phyloP scores from a whole-genome alignment of 768 basidiomycete species.

The Lactarius tabidus region DNA sequence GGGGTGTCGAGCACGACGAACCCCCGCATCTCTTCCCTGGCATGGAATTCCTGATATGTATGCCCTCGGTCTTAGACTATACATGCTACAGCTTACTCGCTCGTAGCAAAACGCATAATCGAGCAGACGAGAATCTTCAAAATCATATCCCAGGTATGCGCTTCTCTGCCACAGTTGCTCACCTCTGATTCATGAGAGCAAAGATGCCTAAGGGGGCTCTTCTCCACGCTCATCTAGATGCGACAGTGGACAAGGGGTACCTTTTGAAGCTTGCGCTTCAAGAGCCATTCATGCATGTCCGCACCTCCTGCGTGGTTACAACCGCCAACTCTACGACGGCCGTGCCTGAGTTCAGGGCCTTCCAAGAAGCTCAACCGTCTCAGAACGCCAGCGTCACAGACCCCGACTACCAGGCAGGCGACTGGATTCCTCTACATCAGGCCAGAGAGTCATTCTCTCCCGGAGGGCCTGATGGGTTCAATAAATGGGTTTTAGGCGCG shows the following conservation, averaged over 20 bases:
- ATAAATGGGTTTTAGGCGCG: constrained; percentile 55
- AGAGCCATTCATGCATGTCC: constrained; percentile 59
- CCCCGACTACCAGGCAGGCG: constrained; percentile 38
- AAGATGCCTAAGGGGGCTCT: constrained; percentile 82
- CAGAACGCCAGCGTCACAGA: constrained; percentile 37
- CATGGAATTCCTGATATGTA: constrained; percentile 75
- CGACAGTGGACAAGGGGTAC: constrained; percentile 53
- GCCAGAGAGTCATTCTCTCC: constrained; percentile 55
- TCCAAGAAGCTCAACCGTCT: constrained; percentile 36
- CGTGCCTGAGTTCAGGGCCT: constrained; percentile 51
- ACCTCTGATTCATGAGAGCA: background rate
- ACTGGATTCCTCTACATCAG: constrained; percentile 52
- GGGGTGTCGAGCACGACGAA: constrained; percentile 50
- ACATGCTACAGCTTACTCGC: constrained; percentile 24
- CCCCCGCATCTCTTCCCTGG: constrained; percentile 67
- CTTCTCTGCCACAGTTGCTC: background rate
- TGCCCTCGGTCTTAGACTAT: background rate
- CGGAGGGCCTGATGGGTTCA: constrained; percentile 64
- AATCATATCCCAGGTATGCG: constrained; percentile 54
- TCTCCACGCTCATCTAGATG: constrained; percentile 72
- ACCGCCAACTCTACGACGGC: constrained; percentile 39
- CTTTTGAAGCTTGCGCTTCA: constrained; percentile 53
- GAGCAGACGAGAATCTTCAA: constrained; percentile 57
- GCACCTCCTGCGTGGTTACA: constrained; percentile 40
- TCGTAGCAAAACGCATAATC: constrained; percentile 51